Evolutionary conservation across 805 yeast species (phyloP).

Genomic region (Candida argentea): DNA sequence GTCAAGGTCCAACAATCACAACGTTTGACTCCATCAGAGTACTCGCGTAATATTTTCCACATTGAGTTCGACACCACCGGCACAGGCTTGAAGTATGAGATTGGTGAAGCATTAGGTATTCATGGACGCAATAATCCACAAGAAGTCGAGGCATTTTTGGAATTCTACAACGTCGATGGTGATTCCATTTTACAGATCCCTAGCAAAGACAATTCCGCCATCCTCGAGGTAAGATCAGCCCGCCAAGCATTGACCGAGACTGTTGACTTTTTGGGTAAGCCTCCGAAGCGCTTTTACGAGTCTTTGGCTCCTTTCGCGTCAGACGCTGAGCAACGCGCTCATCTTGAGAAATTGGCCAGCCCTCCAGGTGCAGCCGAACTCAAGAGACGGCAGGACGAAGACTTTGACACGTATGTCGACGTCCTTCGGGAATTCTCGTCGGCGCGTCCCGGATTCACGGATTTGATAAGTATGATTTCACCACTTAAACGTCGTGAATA

Average conservation of each 20-base stretch:
- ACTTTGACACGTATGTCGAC: conserved; percentile 73
- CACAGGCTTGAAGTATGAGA: conserved; percentile 82
- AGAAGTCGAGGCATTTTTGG: conserved; percentile 59
- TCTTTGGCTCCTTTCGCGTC: conserved; percentile 62
- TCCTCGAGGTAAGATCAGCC: conserved; percentile 68
- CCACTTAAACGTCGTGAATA: conserved; percentile 95
- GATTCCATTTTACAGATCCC: conserved; percentile 63
- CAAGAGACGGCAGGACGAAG: conserved; percentile 78
- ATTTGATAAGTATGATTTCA: conserved; percentile 63
- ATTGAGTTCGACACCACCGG: conserved; percentile 88
- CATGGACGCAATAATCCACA: conserved; percentile 76
- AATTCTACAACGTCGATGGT: conserved; percentile 61
- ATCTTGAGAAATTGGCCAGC: conserved; percentile 54
- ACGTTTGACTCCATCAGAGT: conserved; percentile 82
- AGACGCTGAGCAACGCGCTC: conserved; percentile 55
- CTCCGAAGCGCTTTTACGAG: conserved; percentile 91
- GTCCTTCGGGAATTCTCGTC: conserved; percentile 69
- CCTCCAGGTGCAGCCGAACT: conserved; percentile 78
- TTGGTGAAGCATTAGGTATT: conserved; percentile 94
- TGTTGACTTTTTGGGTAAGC: conserved; percentile 86
- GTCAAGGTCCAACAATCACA: conserved; percentile 87
- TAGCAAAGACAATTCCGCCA: conserved; percentile 47
- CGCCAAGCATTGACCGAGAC: conserved; percentile 74
- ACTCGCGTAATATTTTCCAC: conserved; percentile 92
- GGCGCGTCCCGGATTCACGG: conserved; percentile 67